Base-by-base conservation (phyloP, 305 asterid genomes). In the Fraxinus floribunda region DNA sequence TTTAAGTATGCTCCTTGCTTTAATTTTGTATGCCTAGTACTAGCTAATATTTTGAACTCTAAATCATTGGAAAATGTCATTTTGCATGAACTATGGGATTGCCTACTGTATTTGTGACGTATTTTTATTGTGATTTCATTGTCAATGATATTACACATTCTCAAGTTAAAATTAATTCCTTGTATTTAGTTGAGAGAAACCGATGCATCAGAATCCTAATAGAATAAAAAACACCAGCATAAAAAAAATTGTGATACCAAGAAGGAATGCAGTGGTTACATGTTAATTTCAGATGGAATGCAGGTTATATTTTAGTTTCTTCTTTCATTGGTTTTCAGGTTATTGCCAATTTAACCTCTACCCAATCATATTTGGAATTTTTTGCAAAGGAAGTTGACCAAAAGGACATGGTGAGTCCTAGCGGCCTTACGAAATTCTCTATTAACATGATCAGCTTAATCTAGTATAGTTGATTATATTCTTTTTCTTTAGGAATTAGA, bases 311-410 rank as follows among this genome's bases (percentile, higher is more conserved):
- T 41, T 78, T 64, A 66, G 22, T 80, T 39, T 76, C 44, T 44
- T 77, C 77, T 75, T 80, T 44, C 78, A 82, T 75, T 83, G 72
- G 24, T 74, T 87, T 91, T 78, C 91, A 96, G 99, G 98, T 93
- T 78, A 89, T 96, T 84, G 90, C 97, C 30, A 89, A 93, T 84
- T 89, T 94, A 84, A 88, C 95, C 71, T 90, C 98, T 73, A 92
- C 92, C 60, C 90, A 86, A 52, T 90, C 98, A 44, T 93, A 94
- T 86, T 89, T 96, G 52, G 97, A 96, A 84, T 91, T 94, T 86
- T 96, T 96, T 86, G 84, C 90, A 5, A 86, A 90, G 87, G 93
- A 93, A 85, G 89, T 88, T 78, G 94, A 94, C 84, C 86, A 84
- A 79, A 93, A 90, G 87, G 89, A 60, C 83, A 78, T 89, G 95